A percentile compares a stretch with the other conserved stretches of the same genome.
Evolutionary conservation across 441 rosid species (phyloP).

Genomic region (Euphorbia celastroides): DNA sequence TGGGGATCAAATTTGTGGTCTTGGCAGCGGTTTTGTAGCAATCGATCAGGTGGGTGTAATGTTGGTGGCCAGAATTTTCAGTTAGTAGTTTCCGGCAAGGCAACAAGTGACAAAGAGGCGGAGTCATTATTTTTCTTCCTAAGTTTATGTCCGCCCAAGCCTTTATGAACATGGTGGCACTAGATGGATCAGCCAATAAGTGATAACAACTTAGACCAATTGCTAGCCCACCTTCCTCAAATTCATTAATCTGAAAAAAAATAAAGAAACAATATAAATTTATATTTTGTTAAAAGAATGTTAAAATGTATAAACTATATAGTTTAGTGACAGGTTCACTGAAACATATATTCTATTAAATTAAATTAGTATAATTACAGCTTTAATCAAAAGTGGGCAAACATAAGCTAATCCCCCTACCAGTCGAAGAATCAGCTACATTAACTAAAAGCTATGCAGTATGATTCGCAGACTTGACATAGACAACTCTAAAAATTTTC

Average conservation of each 20-base stretch:
- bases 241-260: slow-evolving; percentile 53
- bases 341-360: too few relatives aligned
- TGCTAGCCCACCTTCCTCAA: slow-evolving; percentile 67
- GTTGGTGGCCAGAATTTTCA: slow-evolving; percentile 13
- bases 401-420: too few relatives aligned
- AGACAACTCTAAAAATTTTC: too few relatives aligned
- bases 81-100: slow-evolving; percentile 28
- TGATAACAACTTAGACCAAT: slow-evolving; percentile 69
- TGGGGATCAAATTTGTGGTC: slow-evolving; percentile 9
- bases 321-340: too few relatives aligned
- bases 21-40: slow-evolving; percentile 30
- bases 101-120: slow-evolving; percentile 42
- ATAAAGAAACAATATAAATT: too few relatives aligned
- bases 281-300: neutral
- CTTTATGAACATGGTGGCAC: slow-evolving; percentile 48
- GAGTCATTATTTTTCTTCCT: slow-evolving; percentile 28
- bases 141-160: slow-evolving; percentile 65
- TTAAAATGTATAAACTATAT: neutral
- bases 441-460: too few relatives aligned
- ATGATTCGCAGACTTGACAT: too few relatives aligned
- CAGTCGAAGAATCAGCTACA: too few relatives aligned
- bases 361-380: too few relatives aligned
- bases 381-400: too few relatives aligned
- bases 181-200: slow-evolving; percentile 50
- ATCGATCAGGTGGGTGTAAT: slow-evolving; percentile 26